phyloP scores from a whole-genome alignment of 495 filamentous ascomycete genomes.

The Neurospora sp. region DNA sequence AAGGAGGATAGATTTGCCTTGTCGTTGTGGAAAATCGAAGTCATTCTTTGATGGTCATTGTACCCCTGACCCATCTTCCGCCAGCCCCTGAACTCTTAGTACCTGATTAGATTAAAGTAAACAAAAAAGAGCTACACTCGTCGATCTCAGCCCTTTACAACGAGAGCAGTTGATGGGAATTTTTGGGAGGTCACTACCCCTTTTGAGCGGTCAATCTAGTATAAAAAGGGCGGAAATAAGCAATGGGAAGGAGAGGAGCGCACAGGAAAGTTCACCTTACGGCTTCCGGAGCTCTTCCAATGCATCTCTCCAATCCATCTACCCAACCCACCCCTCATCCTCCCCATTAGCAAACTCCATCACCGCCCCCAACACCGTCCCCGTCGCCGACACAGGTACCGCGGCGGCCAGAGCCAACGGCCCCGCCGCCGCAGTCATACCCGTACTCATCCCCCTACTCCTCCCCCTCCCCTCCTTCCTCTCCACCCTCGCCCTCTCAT shows the following conservation, averaged over 20 bases:
- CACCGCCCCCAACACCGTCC: neutral
- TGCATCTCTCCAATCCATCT: neutral
- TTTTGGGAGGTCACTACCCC: neutral
- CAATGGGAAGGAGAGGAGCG: accelerated
- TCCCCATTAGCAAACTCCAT: neutral
- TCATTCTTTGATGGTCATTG: neutral
- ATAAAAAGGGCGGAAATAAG: neutral
- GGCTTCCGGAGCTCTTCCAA: neutral
- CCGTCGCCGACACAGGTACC: neutral
- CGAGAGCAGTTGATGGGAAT: neutral
- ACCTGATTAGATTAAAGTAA: neutral
- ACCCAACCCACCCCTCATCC: neutral
- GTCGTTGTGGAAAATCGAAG: neutral
- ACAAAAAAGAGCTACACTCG: neutral
- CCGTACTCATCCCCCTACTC: neutral
- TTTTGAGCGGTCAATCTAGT: neutral
- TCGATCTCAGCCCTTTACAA: no score
- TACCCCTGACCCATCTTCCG: neutral
- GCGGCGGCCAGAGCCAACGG: neutral
- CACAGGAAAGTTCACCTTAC: neutral
- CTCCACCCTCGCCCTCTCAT: neutral
- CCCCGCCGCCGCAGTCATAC: neutral
- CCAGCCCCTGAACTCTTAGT: neutral
- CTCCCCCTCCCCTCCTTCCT: neutral
- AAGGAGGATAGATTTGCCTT: neutral